Conservation (phyloP, 768 basidiomycete species). For the Hygrocybe punicea region DNA sequence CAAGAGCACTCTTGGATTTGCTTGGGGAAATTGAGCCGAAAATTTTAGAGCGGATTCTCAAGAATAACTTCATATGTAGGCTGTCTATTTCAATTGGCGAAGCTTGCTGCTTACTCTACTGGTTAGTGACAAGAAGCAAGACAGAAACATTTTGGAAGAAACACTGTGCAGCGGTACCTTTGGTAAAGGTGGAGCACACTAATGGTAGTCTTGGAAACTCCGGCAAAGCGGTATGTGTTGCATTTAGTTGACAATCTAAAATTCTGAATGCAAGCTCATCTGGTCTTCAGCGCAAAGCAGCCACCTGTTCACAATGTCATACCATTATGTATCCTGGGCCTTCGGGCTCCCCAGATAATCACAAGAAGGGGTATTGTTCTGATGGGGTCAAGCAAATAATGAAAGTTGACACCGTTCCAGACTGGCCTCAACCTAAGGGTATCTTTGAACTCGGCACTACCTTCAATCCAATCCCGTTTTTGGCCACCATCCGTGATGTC, state of each 20-base stretch:
- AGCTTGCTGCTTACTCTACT: neutral
- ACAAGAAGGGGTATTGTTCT: neutral
- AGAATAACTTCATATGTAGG: neutral
- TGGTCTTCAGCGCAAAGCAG: neutral
- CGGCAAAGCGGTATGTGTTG: neutral
- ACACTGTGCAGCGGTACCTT: neutral
- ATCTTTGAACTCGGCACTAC: neutral
- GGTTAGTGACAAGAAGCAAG: neutral
- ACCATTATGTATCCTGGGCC: neutral
- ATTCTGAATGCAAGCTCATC: neutral
- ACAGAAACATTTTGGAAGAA: neutral
- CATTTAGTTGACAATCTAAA: neutral
- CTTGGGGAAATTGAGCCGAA: neutral
- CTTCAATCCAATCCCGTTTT: neutral
- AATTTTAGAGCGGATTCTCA: neutral
- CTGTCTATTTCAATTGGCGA: neutral
- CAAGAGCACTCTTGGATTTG: neutral
- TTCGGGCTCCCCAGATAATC: neutral
- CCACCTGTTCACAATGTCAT: neutral
- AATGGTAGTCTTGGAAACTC: neutral
- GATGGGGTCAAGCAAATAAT: neutral
- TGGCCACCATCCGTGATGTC: constrained; percentile 1
- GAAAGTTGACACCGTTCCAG: neutral
- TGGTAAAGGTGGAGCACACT: neutral
- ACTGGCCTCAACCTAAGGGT: neutral